Evolutionary conservation across 345 rosid genomes (phyloP), one percentile per base, ranked within the genome.

Genomic region (Dipteronia dyeriana): DNA sequence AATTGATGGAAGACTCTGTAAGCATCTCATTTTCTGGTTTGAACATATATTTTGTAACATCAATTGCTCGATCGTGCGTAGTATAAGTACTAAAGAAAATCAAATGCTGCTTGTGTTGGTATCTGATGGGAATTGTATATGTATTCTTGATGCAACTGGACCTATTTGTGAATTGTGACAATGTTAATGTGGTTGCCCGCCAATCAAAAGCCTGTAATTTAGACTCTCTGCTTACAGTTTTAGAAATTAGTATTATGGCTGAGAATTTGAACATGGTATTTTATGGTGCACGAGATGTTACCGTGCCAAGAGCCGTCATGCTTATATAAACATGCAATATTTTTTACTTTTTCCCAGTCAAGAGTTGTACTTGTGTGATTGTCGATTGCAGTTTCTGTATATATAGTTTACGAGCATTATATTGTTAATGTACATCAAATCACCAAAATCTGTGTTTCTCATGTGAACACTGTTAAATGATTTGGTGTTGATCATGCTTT

Each of bases 161-260:
- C 16, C 19, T 16, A 41, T 17, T 73, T 9, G 43, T 41, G 26
- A 41, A 9, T 73, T 9, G 43, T 41, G 26, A 4, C 3, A 38
- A 47, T 45, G 26, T 61, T 25, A 17, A 9, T 74, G 60, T 66
- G 82, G 59, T 76, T 90, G 98, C 76, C 91, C 92, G 83, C 96
- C 99, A 9, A 90, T 95, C 85, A 95, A 93, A n/a, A n/a, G n/a
- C n/a, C n/a, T n/a, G n/a, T n/a, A n/a, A n/a, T n/a, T n/a, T n/a
- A n/a, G n/a, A n/a, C n/a, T n/a, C n/a, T n/a, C n/a, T n/a, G 45
- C 45, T 41, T 9, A 8, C 2, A 9, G 9, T 41, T 7, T 41
- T 41, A 41, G 45, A 41, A 41, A 41, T 31, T 41, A 41, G 45
- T 7, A 41, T 41, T 41, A 7, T 41, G 45, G 45, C 8, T 9